Conservation (phyloP, 1,284 basidiomycete species). For the Moniliophthora roreri region DNA sequence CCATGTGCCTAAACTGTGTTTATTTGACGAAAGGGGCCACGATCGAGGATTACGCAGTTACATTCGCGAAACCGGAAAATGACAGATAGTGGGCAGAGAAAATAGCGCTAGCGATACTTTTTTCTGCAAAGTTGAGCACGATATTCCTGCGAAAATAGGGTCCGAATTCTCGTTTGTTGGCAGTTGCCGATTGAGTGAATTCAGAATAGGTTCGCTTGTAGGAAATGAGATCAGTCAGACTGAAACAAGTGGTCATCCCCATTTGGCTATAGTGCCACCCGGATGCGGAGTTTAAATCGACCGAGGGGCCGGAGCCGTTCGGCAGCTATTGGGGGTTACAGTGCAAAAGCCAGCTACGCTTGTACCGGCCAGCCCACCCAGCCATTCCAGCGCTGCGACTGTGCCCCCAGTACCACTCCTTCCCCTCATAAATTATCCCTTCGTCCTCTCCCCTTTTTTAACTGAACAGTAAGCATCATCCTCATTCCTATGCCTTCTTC, state of each 20-base stretch:
- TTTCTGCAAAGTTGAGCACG: too few species aligned
- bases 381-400: constrained; percentile 2
- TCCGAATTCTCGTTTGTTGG: not conserved
- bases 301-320: too few species aligned
- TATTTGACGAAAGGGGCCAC: constrained; percentile 11
- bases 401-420: constrained; percentile 9
- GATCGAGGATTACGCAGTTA: constrained; percentile 15
- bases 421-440: constrained; percentile 8
- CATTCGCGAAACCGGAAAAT: constrained; percentile 4
- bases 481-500: constrained; percentile 3
- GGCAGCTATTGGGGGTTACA: too few species aligned
- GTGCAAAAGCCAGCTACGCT: too few species aligned
- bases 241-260: not conserved
- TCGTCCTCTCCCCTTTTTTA: constrained; percentile 4
- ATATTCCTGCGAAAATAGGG: too few species aligned
- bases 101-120: constrained; percentile 1
- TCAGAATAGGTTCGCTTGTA: not conserved
- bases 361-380: not conserved
- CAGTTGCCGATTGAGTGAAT: constrained; percentile 1
- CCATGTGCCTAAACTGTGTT: constrained; percentile 20
- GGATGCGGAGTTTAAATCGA: constrained; percentile 8
- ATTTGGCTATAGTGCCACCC: not conserved
- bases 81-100: not conserved
- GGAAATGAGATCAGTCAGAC: not conserved
- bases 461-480: constrained; percentile 11